These are phyloP conservation scores for Naumovozyma dairenensis DNA, from an alignment of 805 yeast genomes.

Conservation along the genomic window DNA sequence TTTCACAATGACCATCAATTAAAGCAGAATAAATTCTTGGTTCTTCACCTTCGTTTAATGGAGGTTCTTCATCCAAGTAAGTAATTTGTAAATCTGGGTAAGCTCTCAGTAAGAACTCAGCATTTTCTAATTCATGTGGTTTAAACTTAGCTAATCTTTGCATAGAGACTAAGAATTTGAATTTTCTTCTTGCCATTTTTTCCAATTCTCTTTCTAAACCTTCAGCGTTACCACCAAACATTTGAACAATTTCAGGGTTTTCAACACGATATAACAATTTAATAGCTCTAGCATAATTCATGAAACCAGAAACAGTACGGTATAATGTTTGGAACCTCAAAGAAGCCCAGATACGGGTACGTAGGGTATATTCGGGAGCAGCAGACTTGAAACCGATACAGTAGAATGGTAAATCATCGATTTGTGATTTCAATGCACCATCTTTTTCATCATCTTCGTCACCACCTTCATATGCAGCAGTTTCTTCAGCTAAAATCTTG, in stretches of 20 bases:
- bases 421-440: constrained; percentile 66
- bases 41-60: constrained; percentile 58
- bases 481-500: constrained; percentile 87
- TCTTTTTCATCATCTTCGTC: constrained; percentile 44
- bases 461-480: constrained; percentile 57
- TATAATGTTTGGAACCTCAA: constrained; percentile 92
- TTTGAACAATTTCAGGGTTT: constrained; percentile 89
- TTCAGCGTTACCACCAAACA: constrained; percentile 98
- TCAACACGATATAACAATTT: constrained; percentile 89
- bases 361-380: constrained; percentile 89
- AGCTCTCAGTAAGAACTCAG: constrained; percentile 71
- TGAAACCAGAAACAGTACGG: constrained; percentile 95
- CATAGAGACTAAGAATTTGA: constrained; percentile 75
- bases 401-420: constrained; percentile 87
- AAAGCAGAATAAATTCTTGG: constrained; percentile 65
- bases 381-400: constrained; percentile 97
- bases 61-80: constrained; percentile 88
- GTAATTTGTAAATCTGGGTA: constrained; percentile 86
- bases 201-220: constrained; percentile 91
- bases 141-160: constrained; percentile 68
- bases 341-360: constrained; percentile 98
- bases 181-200: constrained; percentile 77
- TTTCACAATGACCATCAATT: constrained; percentile 73
- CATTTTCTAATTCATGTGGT: constrained; percentile 67
- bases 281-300: constrained; percentile 96